These are phyloP conservation scores for Punica granatum DNA, from an alignment of 345 rosid species.

Conservation along the genomic window DNA sequence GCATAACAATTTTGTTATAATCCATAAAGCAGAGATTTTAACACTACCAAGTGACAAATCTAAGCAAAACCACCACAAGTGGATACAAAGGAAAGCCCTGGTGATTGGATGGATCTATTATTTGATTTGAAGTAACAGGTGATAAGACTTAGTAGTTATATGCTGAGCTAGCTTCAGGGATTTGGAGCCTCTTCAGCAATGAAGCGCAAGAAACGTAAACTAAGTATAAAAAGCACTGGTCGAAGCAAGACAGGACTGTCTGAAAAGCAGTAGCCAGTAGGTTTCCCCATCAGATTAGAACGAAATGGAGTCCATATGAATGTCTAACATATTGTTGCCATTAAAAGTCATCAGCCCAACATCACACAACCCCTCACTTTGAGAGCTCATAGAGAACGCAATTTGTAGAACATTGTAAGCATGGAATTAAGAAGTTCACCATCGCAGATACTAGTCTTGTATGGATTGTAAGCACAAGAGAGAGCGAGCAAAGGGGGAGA, in stretches of 20 bases:
- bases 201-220: not conserved
- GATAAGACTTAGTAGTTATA: too few relatives aligned
- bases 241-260: not conserved
- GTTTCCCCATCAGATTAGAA: not conserved
- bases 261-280: not conserved
- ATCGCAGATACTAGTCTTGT: not conserved
- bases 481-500: not conserved
- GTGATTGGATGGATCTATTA: not conserved
- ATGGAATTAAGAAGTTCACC: not conserved
- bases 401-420: not conserved
- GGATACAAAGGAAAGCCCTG: not conserved
- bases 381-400: not conserved
- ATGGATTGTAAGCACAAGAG: not conserved
- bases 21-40: not conserved
- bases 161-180: too few relatives aligned
- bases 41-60: not conserved
- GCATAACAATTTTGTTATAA: conserved; percentile 26
- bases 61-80: not conserved
- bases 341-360: not conserved
- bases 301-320: too few relatives aligned
- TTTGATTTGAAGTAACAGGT: not conserved
- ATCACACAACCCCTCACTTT: not conserved
- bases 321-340: too few relatives aligned
- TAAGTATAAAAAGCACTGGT: not conserved
- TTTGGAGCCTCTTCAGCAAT: not conserved